Evolutionary conservation across 169 alveolate species (phyloP).

Genomic region (Blepharisma undulans): DNA sequence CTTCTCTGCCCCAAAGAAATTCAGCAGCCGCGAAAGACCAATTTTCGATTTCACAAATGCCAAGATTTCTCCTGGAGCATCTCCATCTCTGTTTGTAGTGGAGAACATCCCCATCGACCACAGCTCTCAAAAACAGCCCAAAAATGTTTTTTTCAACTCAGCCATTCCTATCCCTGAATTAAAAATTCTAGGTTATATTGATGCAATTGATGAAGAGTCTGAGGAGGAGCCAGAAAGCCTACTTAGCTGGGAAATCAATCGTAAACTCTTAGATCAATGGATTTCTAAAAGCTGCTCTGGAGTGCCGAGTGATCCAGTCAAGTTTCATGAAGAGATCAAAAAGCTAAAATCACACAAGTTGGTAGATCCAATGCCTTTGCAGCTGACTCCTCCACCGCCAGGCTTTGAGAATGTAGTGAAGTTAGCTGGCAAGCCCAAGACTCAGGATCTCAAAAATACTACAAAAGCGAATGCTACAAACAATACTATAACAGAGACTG

Average conservation of each 20-base stretch:
- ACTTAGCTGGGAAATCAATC: slow-evolving; percentile 16
- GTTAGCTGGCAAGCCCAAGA: neutral
- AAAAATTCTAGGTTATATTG: neutral
- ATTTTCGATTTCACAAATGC: slow-evolving; percentile 5
- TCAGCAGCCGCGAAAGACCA: neutral
- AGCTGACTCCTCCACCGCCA: slow-evolving; percentile 32
- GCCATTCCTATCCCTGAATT: neutral
- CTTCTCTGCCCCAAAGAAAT: slow-evolving; percentile 27
- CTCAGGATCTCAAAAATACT: neutral
- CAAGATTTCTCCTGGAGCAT: slow-evolving; percentile 30
- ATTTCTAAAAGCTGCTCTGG: slow-evolving; percentile 19
- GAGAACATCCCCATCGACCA: slow-evolving; percentile 14
- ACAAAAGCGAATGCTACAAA: neutral
- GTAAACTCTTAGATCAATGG: neutral
- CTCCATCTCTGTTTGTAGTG: slow-evolving; percentile 23
- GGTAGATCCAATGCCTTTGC: neutral
- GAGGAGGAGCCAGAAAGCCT: neutral
- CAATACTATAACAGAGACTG: neutral
- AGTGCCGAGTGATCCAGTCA: neutral
- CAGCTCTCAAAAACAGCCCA: slow-evolving; percentile 5
- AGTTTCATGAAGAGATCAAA: slow-evolving; percentile 4
- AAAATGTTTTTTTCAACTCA: slow-evolving; percentile 7
- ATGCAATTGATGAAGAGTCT: neutral
- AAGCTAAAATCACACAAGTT: neutral
- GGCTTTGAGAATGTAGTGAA: neutral